Evolutionary conservation across 2,329 filamentous ascomycete genomes (phyloP).

Genomic region (Periconia sp.): DNA sequence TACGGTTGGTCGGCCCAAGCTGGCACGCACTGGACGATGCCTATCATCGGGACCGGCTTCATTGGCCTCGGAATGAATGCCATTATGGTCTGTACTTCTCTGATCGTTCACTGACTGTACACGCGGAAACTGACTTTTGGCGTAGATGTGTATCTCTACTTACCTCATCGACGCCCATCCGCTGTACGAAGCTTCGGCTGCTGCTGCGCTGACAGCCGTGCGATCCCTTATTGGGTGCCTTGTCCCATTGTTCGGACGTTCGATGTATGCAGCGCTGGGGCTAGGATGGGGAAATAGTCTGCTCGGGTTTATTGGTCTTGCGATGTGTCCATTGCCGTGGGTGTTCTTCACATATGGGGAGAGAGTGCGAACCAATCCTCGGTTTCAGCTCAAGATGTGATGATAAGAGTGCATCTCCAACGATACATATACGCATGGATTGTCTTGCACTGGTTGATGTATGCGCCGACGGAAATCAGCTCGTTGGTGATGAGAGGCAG

Average conservation of each 20-base stretch:
- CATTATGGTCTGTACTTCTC: slow-evolving; percentile 9
- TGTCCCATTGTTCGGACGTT: slow-evolving; percentile 59
- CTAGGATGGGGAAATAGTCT: slow-evolving; percentile 61
- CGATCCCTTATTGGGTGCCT: slow-evolving; percentile 56
- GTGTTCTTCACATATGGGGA: slow-evolving; percentile 49
- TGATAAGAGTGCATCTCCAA: neutral
- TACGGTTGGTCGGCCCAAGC: slow-evolving; percentile 32
- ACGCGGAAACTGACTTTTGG: neutral
- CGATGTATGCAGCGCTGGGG: slow-evolving; percentile 61
- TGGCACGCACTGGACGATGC: slow-evolving; percentile 27
- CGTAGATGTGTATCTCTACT: slow-evolving; percentile 47
- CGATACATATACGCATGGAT: no score
- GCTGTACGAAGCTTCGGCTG: slow-evolving; percentile 45
- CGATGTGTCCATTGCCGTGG: slow-evolving; percentile 45
- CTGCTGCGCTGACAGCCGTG: slow-evolving; percentile 61
- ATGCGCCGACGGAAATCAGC: no score
- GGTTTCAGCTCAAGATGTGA: slow-evolving; percentile 17
- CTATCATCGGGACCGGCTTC: slow-evolving; percentile 24
- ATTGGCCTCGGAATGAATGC: slow-evolving; percentile 15
- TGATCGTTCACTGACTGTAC: neutral
- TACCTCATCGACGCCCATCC: slow-evolving; percentile 65
- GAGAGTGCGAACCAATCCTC: slow-evolving; percentile 43
- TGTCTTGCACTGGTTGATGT: no score
- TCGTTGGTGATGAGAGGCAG: no score
- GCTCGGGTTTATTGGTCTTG: slow-evolving; percentile 53